Conservation (phyloP, 176 grass and related monocot species). For the Thinopyrum elongatum region DNA sequence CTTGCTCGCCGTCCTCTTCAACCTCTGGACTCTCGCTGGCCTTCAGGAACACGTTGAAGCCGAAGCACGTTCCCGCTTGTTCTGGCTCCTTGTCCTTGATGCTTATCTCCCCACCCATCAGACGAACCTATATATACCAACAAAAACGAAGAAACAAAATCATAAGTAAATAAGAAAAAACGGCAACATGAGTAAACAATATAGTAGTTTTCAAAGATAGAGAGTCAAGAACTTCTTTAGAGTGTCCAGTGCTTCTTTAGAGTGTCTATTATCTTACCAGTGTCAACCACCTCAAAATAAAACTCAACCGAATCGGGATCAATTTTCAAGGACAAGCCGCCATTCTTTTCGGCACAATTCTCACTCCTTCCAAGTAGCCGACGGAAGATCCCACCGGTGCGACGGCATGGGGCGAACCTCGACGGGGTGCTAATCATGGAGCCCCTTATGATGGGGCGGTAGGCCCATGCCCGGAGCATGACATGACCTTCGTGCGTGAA, state of each 20-base stretch:
- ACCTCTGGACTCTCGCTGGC: slow-evolving; percentile 7
- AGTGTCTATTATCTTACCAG: slow-evolving; percentile 32
- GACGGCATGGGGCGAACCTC: neutral
- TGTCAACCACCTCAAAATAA: slow-evolving; percentile 71
- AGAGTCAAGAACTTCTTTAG: neutral
- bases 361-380: slow-evolving; percentile 17
- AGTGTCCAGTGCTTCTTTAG: neutral
- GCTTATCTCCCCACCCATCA: slow-evolving; percentile 87
- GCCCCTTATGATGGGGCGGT: slow-evolving; percentile 20
- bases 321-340: neutral
- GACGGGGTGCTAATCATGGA: slow-evolving; percentile 3
- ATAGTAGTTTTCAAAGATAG: too few species aligned
- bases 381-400: neutral
- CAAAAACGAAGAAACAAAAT: neutral
- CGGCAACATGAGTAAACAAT: too few species aligned
- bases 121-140: slow-evolving; percentile 45
- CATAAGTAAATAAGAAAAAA: neutral
- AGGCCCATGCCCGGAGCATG: slow-evolving; percentile 60
- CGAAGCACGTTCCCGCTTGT: slow-evolving; percentile 68
- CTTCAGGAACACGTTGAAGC: slow-evolving; percentile 69
- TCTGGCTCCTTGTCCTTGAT: slow-evolving; percentile 62
- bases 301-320: slow-evolving; percentile 50
- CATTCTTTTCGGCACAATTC: neutral
- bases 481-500: slow-evolving; percentile 60
- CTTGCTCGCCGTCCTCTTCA: slow-evolving; percentile 25